A percentile compares a stretch with the other conserved stretches of the same genome.
phyloP scores from a whole-genome alignment of 2,329 filamentous ascomycete genomes.

The Xylaria sp. region DNA sequence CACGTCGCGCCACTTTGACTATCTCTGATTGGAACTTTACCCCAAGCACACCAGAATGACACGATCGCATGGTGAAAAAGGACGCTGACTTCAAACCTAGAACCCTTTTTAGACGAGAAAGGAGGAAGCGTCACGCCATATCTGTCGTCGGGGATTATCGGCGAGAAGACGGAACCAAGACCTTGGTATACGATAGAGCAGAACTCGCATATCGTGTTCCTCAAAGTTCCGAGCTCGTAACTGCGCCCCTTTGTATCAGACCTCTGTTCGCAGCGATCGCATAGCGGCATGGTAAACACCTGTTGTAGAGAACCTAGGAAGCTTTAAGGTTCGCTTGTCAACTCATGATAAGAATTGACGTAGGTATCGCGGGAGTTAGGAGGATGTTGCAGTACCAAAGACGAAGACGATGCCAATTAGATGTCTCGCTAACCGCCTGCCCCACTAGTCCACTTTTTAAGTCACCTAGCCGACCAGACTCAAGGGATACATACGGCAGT shows the following conservation, averaged over 20 bases:
- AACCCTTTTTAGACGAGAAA: conserved; percentile 1
- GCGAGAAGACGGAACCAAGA: conserved; percentile 22
- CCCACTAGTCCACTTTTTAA: too few species aligned
- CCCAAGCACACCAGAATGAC: conserved; percentile 31
- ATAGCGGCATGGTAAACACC: conserved; percentile 48
- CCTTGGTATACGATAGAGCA: conserved; percentile 26
- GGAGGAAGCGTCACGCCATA: conserved; percentile 10
- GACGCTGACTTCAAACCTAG: conserved; percentile 15
- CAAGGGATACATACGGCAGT: too few species aligned
- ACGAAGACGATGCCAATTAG: too few species aligned
- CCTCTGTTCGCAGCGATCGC: conserved; percentile 4
- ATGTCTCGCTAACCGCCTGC: too few species aligned
- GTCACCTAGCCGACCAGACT: too few species aligned
- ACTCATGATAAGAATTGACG: not conserved
- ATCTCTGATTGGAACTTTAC: conserved; percentile 8
- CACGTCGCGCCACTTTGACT: not conserved
- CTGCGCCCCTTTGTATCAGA: not conserved
- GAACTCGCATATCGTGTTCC: conserved; percentile 23
- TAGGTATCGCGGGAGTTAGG: not conserved
- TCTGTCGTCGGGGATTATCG: conserved; percentile 1
- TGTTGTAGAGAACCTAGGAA: not conserved
- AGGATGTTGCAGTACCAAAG: too few species aligned
- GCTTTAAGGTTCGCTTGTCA: not conserved
- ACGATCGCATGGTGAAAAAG: conserved; percentile 10
- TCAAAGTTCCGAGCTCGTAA: not conserved